Conservation (phyloP, 768 basidiomycete genomes). For the Amanita pseudoporphyria region DNA sequence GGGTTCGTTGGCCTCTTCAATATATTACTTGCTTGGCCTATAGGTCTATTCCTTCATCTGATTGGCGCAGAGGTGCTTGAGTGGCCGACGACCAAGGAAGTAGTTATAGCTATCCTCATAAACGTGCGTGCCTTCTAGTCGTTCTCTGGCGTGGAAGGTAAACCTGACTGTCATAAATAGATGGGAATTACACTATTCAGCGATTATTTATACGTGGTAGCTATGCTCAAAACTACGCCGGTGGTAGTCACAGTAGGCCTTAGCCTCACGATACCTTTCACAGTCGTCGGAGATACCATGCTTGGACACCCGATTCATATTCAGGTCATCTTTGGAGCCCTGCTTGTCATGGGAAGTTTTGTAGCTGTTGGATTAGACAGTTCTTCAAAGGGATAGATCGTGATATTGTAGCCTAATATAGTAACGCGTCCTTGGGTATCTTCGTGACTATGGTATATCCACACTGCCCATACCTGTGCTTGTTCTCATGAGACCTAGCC, state of each 20-base stretch:
- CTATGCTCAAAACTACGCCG: slow-evolving; percentile 96
- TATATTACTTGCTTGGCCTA: slow-evolving; percentile 63
- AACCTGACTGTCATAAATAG: slow-evolving; percentile 23
- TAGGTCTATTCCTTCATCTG: slow-evolving; percentile 69
- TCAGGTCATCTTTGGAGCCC: slow-evolving; percentile 65
- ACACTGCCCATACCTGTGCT: background rate
- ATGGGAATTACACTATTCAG: slow-evolving; percentile 78
- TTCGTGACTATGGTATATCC: slow-evolving; percentile 14
- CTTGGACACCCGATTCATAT: slow-evolving; percentile 45
- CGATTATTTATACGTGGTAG: slow-evolving; percentile 79
- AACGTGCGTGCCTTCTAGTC: slow-evolving; percentile 22
- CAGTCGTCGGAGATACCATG: slow-evolving; percentile 73
- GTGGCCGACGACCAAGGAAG: slow-evolving; percentile 43
- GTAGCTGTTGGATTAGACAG: slow-evolving; percentile 54
- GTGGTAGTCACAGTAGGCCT: slow-evolving; percentile 89
- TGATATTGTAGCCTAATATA: background rate
- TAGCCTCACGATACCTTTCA: slow-evolving; percentile 88
- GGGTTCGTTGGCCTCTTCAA: slow-evolving; percentile 91
- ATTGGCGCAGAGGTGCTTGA: slow-evolving; percentile 67
- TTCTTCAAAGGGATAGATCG: slow-evolving; percentile 15
- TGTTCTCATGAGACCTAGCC: slow-evolving; percentile 17
- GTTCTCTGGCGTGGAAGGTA: background rate
- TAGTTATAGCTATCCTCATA: slow-evolving; percentile 26
- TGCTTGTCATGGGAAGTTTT: slow-evolving; percentile 70
- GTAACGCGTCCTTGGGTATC: background rate